Conservation (phyloP, 1,139 yeast species). For the Debaryomycetaceae sp. region DNA sequence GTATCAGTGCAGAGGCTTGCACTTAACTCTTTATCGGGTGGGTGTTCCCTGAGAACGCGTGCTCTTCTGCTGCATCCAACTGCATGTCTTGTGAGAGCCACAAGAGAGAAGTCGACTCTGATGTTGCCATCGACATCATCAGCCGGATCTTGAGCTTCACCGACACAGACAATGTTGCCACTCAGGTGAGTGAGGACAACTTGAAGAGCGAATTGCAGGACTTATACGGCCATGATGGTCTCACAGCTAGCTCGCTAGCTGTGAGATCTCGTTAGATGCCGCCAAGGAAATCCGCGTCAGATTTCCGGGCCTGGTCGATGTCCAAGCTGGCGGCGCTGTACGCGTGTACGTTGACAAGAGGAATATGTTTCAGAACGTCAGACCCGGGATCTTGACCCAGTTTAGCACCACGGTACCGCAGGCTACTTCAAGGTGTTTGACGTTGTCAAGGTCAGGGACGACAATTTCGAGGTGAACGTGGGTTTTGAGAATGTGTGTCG, state of each 20-base stretch:
- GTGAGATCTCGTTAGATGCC: constrained; percentile 4
- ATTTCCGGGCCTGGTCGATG: constrained; percentile 4
- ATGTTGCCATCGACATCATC: constrained; percentile 3
- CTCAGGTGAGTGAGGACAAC: constrained; percentile 3
- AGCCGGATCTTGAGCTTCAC: constrained; percentile 2
- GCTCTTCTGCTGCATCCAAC: constrained; percentile 1
- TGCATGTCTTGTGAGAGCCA: constrained; percentile 4
- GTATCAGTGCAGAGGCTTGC: constrained; percentile 4
- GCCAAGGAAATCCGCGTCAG: constrained; percentile 5
- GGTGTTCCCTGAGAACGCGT: constrained; percentile 4
- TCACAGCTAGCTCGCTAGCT: constrained; percentile 5
- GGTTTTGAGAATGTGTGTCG: constrained; percentile 20
- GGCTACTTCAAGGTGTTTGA: constrained; percentile 25
- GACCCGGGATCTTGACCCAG: constrained; percentile 7
- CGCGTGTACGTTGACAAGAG: constrained; percentile 6
- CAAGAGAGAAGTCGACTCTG: constrained; percentile 4
- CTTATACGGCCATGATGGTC: constrained; percentile 4
- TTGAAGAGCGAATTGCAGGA: constrained; percentile 6
- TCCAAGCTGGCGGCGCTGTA: constrained; percentile 3
- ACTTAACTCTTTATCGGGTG: constrained; percentile 3
- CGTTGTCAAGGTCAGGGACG: constrained; percentile 21
- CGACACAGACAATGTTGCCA: constrained; percentile 1
- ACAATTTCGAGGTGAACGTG: constrained; percentile 25
- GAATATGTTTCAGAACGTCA: constrained; percentile 3
- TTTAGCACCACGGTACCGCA: constrained; percentile 18